Conservation (phyloP, 176 grass and related monocot genomes). For the Pontederia paniculata region DNA sequence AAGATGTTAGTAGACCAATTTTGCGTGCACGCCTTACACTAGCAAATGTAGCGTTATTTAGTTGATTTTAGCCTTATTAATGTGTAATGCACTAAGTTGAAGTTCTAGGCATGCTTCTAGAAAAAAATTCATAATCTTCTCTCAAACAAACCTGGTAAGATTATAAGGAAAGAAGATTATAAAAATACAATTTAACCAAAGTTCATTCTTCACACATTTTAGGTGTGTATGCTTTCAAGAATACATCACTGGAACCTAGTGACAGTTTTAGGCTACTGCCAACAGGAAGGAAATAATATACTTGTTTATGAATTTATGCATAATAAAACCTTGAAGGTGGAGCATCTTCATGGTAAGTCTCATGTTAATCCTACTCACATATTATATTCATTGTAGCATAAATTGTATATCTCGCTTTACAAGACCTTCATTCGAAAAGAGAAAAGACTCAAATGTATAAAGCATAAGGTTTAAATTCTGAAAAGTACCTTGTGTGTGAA, state of each 20-base stretch:
- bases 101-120: too few relatives aligned
- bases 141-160: too few relatives aligned
- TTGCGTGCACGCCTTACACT: too few relatives aligned
- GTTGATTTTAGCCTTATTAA: too few relatives aligned
- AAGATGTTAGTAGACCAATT: too few relatives aligned
- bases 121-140: too few relatives aligned
- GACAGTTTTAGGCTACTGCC: conserved; percentile 58
- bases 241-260: conserved; percentile 87
- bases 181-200: too few relatives aligned
- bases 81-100: too few relatives aligned
- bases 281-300: conserved; percentile 62
- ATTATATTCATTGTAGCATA: neutral
- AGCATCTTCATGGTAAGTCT: conserved; percentile 60
- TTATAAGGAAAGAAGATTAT: too few relatives aligned
- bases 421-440: conserved; percentile 32
- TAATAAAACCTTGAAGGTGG: conserved; percentile 68
- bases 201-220: too few relatives aligned
- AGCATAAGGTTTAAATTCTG: conserved; percentile 33
- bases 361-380: neutral
- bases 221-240: conserved; percentile 74
- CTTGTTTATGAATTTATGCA: conserved; percentile 85
- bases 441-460: conserved; percentile 50
- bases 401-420: neutral
- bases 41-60: too few relatives aligned
- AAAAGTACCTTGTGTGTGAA: too few relatives aligned